Conservation (phyloP, 768 basidiomycete species). For the Calocybe gangraenosa region DNA sequence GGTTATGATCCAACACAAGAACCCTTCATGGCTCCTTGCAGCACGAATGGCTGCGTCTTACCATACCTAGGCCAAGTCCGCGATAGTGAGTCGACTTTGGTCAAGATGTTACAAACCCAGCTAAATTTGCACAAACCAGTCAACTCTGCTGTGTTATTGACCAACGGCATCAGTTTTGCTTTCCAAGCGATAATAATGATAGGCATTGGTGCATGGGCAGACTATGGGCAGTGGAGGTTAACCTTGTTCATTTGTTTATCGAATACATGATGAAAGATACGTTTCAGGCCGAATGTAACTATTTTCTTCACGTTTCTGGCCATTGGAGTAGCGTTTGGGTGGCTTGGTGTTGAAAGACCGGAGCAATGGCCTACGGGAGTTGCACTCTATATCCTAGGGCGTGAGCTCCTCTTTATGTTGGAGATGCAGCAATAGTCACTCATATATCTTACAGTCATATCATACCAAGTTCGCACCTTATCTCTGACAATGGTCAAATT, state of each 20-base stretch:
- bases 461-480: slow-evolving; percentile 53
- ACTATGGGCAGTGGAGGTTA: slow-evolving; percentile 78
- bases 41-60: slow-evolving; percentile 54
- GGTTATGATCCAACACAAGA: slow-evolving; percentile 63
- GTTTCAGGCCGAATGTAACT: slow-evolving; percentile 64
- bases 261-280: slow-evolving; percentile 3
- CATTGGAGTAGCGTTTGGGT: slow-evolving; percentile 68
- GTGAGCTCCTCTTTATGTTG: slow-evolving; percentile 31
- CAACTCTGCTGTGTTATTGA: slow-evolving; percentile 74
- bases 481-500: not conserved
- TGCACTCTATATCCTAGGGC: slow-evolving; percentile 58
- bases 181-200: slow-evolving; percentile 67
- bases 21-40: slow-evolving; percentile 51
- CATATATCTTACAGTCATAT: slow-evolving; percentile 44
- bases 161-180: slow-evolving; percentile 77
- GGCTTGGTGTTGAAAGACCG: slow-evolving; percentile 69
- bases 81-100: slow-evolving; percentile 59
- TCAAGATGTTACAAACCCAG: no score
- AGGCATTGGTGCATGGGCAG: slow-evolving; percentile 72
- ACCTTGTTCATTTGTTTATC: not conserved
- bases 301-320: slow-evolving; percentile 68
- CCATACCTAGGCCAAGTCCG: slow-evolving; percentile 59
- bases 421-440: not conserved
- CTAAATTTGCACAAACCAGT: slow-evolving; percentile 39
- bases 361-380: slow-evolving; percentile 61